Conservation (phyloP, 23 red algal genomes). For the Agarophyton chilense region DNA sequence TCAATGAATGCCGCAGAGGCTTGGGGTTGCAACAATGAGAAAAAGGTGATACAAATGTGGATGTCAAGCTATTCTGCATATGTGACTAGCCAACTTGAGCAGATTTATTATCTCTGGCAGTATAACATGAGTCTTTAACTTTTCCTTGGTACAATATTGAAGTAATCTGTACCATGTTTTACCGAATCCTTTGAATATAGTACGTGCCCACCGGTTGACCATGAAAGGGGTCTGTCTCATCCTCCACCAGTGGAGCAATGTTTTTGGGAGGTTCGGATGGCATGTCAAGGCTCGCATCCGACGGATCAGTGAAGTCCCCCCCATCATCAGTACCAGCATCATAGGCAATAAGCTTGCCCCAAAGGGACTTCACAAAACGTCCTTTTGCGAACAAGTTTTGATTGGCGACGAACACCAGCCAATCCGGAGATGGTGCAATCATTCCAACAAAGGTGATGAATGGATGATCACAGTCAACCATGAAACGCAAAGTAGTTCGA, state of each 20-base stretch:
- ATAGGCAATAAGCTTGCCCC: constrained; percentile 33
- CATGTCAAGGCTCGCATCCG: constrained; percentile 26
- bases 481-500: constrained; percentile 1
- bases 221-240: constrained; percentile 17
- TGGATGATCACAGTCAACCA: constrained; percentile 47
- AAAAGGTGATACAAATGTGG: too few species aligned
- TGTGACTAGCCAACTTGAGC: too few species aligned
- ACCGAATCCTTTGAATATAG: constrained; percentile 3
- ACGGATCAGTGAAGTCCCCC: constrained; percentile 22
- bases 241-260: constrained; percentile 51
- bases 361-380: neutral
- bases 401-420: constrained; percentile 45
- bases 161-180: neutral
- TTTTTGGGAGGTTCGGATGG: constrained; percentile 28
- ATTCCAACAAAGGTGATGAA: constrained; percentile 49
- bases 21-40: too few species aligned
- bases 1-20: too few species aligned
- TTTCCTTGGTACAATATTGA: too few species aligned
- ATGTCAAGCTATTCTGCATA: too few species aligned
- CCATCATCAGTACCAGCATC: constrained; percentile 44
- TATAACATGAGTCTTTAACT: too few species aligned
- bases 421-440: constrained; percentile 57
- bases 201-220: constrained; percentile 14
- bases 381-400: constrained; percentile 9
- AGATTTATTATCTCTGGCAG: too few species aligned